Base-by-base conservation (phyloP, 495 filamentous ascomycete species). In the Aspergillus bridgeri region DNA sequence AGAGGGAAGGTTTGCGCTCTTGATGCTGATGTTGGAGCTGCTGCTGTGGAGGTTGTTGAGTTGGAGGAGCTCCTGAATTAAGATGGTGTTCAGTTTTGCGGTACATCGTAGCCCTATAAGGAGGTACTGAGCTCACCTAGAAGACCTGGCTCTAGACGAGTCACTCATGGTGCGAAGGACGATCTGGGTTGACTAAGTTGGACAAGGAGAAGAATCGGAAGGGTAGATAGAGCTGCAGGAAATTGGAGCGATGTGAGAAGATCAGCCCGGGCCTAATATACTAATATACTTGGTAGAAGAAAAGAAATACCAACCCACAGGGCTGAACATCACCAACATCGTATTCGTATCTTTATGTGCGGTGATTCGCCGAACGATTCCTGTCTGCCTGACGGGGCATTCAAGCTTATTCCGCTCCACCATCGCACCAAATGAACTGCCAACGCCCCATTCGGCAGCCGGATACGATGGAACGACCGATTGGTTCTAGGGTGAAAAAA, bases 1-100 rank as follows among this genome's bases (percentile, higher is more conserved):
- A 75, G 65, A 48, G 70, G 61, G 59, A 77, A 75, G 42, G 67
- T 66, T 51, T 72, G 67, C 22, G 68, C 63, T 58, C 56, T 65
- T 47, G 51, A 27, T 19, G 27, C 48, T 9, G 53, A 29, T 42
- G 50, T 57, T 18, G 49, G 44, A 25, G 49, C 49, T 60, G 51
- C 11, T 38, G 49, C 42, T 6, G 43, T n/a, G 45, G 51, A 42
- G 27, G 18, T 13, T 48, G 17, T 25, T 46, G 33, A 38, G 17
- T 46, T 54, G 42, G 33, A 38, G 11, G 33, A 38, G 3, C 7
- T 3, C 9, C 33, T 38, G 13, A 15, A 11, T 38, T 38, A 13
- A 15, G 1, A 13, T 29, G 11, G 27, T 7, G 33, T 38, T 38
- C n/a, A 38, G 33, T 13, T 38, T 38, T 38, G 33, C 27, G 33